These are phyloP conservation scores for Canariomyces notabilis DNA, from an alignment of 2,329 filamentous ascomycete genomes.

Conservation along the genomic window DNA sequence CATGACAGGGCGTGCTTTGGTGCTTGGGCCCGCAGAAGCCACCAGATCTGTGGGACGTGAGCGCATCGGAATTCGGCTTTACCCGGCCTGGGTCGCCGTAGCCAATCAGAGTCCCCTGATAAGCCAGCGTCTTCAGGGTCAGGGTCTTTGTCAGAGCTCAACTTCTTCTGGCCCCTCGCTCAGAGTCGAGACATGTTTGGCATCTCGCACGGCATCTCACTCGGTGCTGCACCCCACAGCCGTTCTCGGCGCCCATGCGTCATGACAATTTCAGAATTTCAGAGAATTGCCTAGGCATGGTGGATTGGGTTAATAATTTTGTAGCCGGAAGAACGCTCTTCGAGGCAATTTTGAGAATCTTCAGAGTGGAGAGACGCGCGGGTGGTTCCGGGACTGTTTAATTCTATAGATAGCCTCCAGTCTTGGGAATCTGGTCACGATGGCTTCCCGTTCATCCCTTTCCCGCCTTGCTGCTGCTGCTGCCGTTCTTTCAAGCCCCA, in stretches of 20 bases:
- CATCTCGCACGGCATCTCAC: no score
- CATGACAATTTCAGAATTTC: neutral
- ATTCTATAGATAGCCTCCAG: no score
- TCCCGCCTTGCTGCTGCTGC: neutral
- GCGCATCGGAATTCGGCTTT: slow-evolving; percentile 15
- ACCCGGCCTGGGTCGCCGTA: slow-evolving; percentile 11
- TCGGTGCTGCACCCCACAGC: neutral
- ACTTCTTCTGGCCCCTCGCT: slow-evolving; percentile 1
- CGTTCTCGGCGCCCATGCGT: neutral
- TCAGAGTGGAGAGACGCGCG: no score
- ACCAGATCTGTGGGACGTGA: slow-evolving; percentile 3
- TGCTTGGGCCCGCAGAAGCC: no score
- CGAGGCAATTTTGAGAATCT: no score
- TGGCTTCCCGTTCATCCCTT: neutral
- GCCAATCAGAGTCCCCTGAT: slow-evolving; percentile 18
- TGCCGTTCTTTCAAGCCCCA: neutral
- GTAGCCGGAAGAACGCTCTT: no score
- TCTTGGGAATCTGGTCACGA: no score
- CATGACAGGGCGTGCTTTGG: neutral
- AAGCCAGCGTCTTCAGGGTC: slow-evolving; percentile 7
- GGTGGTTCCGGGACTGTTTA: no score
- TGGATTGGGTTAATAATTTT: no score
- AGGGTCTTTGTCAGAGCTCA: slow-evolving; percentile 4
- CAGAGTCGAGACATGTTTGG: slow-evolving; percentile 2
- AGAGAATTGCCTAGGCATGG: neutral